These are phyloP conservation scores for Metarhizium sp. DNA, from an alignment of 2,329 filamentous ascomycete genomes.

Conservation along the genomic window DNA sequence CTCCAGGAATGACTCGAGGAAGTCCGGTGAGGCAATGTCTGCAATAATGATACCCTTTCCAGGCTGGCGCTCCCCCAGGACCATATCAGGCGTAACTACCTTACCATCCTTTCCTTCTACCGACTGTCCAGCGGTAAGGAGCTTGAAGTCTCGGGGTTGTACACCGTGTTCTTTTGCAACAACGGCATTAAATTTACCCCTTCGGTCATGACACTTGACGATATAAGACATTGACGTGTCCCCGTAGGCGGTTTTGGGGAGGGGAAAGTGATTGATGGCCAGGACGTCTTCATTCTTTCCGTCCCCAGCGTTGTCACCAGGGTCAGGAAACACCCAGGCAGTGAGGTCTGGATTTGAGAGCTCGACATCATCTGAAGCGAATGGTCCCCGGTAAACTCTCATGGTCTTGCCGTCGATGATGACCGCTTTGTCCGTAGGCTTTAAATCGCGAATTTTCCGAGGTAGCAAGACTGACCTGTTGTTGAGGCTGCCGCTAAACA, in stretches of 20 bases:
- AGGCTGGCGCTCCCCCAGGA: conserved; percentile 56
- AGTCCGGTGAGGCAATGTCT: conserved; percentile 63
- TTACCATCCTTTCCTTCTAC: conserved; percentile 56
- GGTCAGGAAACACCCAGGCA: conserved; percentile 19
- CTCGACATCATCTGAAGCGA: conserved; percentile 11
- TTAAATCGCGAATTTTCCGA: conserved; percentile 18
- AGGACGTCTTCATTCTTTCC: conserved; percentile 10
- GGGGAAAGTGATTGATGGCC: conserved; percentile 18
- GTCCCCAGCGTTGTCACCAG: conserved; percentile 7
- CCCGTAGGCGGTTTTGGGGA: conserved; percentile 61
- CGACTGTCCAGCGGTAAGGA: conserved; percentile 52
- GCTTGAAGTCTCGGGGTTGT: conserved; percentile 42
- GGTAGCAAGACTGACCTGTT: conserved; percentile 14
- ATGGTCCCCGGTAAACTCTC: conserved; percentile 60
- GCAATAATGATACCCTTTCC: conserved; percentile 71
- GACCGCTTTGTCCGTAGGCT: conserved; percentile 36
- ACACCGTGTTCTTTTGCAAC: conserved; percentile 60
- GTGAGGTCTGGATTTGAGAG: conserved; percentile 12
- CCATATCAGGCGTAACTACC: conserved; percentile 76
- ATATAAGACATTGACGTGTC: conserved; percentile 76
- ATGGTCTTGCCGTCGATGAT: conserved; percentile 55
- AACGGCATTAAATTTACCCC: conserved; percentile 69
- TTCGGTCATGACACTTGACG: conserved; percentile 62
- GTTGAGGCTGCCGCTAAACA: conserved; percentile 24
- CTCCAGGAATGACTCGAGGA: conserved; percentile 59